Percentiles rank a stretch among this genome's conserved stretches.
phyloP scores from a whole-genome alignment of 2,329 filamentous ascomycete species.

The Stagonosporopsis chrysanthemi region DNA sequence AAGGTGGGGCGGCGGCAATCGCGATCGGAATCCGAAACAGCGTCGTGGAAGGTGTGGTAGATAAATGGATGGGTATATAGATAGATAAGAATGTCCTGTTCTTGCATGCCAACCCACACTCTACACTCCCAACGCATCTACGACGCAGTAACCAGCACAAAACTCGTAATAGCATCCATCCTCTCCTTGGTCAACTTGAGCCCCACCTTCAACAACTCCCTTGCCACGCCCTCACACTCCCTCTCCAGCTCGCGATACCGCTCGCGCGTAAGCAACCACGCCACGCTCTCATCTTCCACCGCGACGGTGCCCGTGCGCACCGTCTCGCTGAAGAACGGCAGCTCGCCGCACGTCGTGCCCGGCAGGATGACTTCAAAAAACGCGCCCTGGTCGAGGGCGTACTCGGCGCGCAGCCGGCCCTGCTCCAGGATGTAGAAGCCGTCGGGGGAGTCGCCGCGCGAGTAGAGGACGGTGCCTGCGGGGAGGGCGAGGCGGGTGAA shows the following conservation, averaged over 20 bases:
- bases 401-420: constrained; percentile 88
- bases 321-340: constrained; percentile 95
- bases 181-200: constrained; percentile 93
- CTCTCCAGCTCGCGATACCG: constrained; percentile 77
- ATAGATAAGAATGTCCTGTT: too few species aligned
- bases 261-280: constrained; percentile 79
- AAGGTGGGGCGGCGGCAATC: too few species aligned
- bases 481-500: constrained; percentile 74
- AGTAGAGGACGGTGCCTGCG: constrained; percentile 77
- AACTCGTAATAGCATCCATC: constrained; percentile 73
- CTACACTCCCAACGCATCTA: too few species aligned
- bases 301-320: constrained; percentile 84
- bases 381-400: constrained; percentile 86
- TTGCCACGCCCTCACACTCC: constrained; percentile 77
- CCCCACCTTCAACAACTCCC: constrained; percentile 84
- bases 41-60: too few species aligned
- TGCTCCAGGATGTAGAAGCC: constrained; percentile 92
- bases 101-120: too few species aligned
- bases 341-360: constrained; percentile 91
- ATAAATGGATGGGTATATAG: too few species aligned
- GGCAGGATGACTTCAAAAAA: constrained; percentile 92
- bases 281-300: constrained; percentile 80
- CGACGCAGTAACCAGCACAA: constrained; percentile 48
- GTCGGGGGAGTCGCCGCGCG: constrained; percentile 74
- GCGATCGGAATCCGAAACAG: too few species aligned